Evolutionary conservation across 192 early-diverging fungal genomes (phyloP), one percentile per base, ranked within the genome.

Genomic region (Rhizoclosmatium sp.): DNA sequence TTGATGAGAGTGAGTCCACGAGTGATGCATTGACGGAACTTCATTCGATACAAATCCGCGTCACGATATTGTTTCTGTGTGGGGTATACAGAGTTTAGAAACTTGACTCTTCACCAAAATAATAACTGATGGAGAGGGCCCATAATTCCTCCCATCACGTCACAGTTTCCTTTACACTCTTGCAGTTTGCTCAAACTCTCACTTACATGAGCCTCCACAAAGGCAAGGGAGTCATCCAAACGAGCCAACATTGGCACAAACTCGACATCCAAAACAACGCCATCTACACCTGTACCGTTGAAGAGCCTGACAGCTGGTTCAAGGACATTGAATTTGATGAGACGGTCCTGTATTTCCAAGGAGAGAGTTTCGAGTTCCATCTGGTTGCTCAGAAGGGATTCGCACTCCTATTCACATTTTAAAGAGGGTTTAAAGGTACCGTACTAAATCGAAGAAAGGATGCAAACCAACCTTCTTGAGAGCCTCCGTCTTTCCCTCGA

Each of bases 21-120:
- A n/a, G 95, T 96, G 85, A 97, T 93, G 82, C 96, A 97, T 78
- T 98, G 96, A 21, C 93, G 86, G 81, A 96, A 98, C 23, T 96
- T 88, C 93, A 97, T 95, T 46, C 93, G 86, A 79, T 97, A 98
- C 56, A 98, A 89, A 70, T 97, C 96, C 4, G 95, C 91, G 83
- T 99, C 98, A 40, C 88, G 87, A 81, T 94, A 97, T 16, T 82
- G 86, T 42, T 90, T 80, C 91, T 91, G 64, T 12, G 66, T 1
- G 0, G 31, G 31, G 41, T 16, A 4, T 74, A 23, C 10, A 54
- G 9, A 23, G 2, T 2, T 59, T 0, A 23, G 46, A 56, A 19
- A 14, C 14, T 74, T 16, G 61, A 42, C 31, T 31, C 31, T 31
- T 31, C 31, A 31, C 31, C 31, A 31, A 31, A 31, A 31, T 31